A percentile compares a stretch with the other conserved stretches of the same genome.
Evolutionary conservation across 768 basidiomycete genomes (phyloP).

Genomic region (Tulasnella sp.): DNA sequence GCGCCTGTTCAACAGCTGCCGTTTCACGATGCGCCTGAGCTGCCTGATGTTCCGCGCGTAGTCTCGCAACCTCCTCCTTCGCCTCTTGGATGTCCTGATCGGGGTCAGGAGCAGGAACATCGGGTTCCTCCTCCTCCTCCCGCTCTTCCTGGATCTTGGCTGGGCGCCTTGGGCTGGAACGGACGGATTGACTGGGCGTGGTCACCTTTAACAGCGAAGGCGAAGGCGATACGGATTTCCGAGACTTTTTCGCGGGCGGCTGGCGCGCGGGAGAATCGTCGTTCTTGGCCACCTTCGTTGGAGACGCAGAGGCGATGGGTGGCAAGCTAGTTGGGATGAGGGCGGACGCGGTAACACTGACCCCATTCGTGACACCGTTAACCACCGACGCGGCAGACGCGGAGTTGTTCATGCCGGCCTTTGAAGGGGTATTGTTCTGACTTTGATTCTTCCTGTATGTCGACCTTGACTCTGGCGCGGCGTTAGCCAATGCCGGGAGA

Average conservation of each 20-base stretch:
- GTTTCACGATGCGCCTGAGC: slow-evolving; percentile 14
- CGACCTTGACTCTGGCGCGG: slow-evolving; percentile 63
- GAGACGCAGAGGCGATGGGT: neutral
- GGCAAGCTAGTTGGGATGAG: slow-evolving; percentile 9
- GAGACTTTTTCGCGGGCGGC: slow-evolving; percentile 9
- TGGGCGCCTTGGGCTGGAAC: slow-evolving; percentile 27
- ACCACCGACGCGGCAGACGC: neutral
- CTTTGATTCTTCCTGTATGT: slow-evolving; percentile 61
- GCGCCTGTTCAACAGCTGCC: slow-evolving; percentile 20
- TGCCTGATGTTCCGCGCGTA: slow-evolving; percentile 50
- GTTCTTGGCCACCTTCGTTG: slow-evolving; percentile 41
- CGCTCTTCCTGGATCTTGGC: slow-evolving; percentile 36
- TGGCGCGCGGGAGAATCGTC: slow-evolving; percentile 38
- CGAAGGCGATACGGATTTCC: slow-evolving; percentile 19
- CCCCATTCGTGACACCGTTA: no score
- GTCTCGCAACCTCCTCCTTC: slow-evolving; percentile 56
- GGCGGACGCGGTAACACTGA: neutral
- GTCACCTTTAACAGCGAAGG: slow-evolving; percentile 29
- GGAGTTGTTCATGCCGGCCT: neutral
- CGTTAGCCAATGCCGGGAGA: slow-evolving; percentile 54
- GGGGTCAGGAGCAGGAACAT: slow-evolving; percentile 48
- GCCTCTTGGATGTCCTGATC: slow-evolving; percentile 67
- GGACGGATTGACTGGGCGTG: slow-evolving; percentile 27
- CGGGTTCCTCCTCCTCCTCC: slow-evolving; percentile 39
- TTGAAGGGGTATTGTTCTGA: slow-evolving; percentile 9